A percentile compares a stretch with the other conserved stretches of the same genome.
Evolutionary conservation across 2,329 filamentous ascomycete genomes (phyloP).

Genomic region (Sclerotiophoma versabilis): DNA sequence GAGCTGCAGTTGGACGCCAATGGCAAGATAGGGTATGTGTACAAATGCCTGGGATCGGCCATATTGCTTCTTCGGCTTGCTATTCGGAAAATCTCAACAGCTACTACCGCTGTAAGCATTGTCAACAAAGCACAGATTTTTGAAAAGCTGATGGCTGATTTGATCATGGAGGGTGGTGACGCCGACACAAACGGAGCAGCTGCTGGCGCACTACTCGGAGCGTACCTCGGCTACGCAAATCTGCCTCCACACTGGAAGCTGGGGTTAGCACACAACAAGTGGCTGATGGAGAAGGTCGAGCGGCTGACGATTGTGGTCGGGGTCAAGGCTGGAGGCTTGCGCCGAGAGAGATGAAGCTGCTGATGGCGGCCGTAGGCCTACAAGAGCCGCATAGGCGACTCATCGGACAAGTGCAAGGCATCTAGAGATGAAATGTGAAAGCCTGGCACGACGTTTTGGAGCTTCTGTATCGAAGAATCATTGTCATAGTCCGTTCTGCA

Average conservation of each 20-base stretch:
- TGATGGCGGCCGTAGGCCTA: constrained; percentile 49
- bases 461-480: no score
- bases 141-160: constrained; percentile 57
- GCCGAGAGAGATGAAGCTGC: constrained; percentile 48
- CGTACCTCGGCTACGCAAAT: constrained; percentile 56
- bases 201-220: constrained; percentile 60
- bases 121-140: constrained; percentile 40
- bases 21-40: constrained; percentile 61
- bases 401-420: not conserved
- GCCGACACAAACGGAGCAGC: constrained; percentile 64
- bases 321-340: constrained; percentile 43
- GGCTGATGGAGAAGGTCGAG: constrained; percentile 56
- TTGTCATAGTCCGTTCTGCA: no score
- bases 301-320: constrained; percentile 52
- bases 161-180: constrained; percentile 62
- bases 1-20: constrained; percentile 56
- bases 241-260: constrained; percentile 60
- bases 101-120: not conserved
- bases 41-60: constrained; percentile 61
- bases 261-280: constrained; percentile 55
- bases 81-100: constrained; percentile 42
- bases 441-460: no score
- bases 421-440: no score
- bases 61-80: constrained; percentile 55
- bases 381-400: not conserved